A percentile compares a stretch with the other conserved stretches of the same genome.
phyloP scores from a whole-genome alignment of 192 early-diverging fungal species.

The Spizellomyces sp. region DNA sequence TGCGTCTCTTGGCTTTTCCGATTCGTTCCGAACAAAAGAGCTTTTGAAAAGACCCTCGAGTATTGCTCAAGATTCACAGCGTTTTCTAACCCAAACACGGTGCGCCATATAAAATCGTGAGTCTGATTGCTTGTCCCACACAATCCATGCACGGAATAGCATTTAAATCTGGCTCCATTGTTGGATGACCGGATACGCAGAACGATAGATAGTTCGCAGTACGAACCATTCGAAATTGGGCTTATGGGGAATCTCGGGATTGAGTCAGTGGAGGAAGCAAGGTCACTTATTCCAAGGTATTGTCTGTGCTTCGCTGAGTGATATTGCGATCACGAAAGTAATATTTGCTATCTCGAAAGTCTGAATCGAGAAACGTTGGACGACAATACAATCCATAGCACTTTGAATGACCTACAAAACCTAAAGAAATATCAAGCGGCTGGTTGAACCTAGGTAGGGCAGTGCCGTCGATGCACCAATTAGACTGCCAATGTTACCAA shows the following conservation, averaged over 20 bases:
- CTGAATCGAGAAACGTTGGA: conserved; percentile 40
- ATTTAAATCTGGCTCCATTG: no score
- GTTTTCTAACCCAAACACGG: conserved; percentile 84
- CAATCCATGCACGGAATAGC: no score
- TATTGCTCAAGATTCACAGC: conserved; percentile 84
- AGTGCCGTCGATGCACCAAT: no score
- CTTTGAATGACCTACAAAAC: conserved; percentile 79
- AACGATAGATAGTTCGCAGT: conserved; percentile 18
- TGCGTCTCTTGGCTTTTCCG: not conserved
- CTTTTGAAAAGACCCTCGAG: conserved; percentile 81
- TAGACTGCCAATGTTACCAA: no score
- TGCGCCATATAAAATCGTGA: conserved; percentile 79
- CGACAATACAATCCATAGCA: conserved; percentile 72
- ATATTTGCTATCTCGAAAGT: conserved; percentile 1
- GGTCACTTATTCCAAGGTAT: conserved; percentile 86
- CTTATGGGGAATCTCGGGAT: conserved; percentile 91
- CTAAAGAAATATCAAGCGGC: conserved; percentile 67
- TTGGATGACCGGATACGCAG: not conserved
- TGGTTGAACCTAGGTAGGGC: not conserved
- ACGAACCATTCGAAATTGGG: conserved; percentile 83
- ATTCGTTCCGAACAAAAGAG: conserved; percentile 39
- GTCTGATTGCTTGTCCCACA: not conserved
- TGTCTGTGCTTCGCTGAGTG: not conserved
- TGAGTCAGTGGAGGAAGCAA: conserved; percentile 89
- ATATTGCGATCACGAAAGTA: not conserved